Evolutionary conservation across 148 eudicot genomes (phyloP).

Genomic region (Rheum nobile): DNA sequence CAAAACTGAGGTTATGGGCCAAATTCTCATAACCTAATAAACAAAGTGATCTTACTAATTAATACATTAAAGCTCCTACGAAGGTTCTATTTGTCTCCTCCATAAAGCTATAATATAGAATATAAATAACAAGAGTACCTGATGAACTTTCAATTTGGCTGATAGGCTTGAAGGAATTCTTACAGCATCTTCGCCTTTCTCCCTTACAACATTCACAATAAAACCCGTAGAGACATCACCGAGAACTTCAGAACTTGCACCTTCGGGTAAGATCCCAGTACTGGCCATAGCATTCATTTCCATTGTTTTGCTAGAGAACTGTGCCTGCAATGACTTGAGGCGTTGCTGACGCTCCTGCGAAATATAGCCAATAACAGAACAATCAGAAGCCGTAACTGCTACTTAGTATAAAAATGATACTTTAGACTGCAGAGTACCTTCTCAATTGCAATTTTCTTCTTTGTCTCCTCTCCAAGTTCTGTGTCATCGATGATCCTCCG

Average conservation of each 20-base stretch:
- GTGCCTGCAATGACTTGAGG: conserved; percentile 75
- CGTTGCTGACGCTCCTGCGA: conserved; percentile 91
- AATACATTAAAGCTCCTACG: not conserved
- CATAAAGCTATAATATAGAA: not conserved
- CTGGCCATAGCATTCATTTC: conserved; percentile 28
- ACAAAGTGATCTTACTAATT: not conserved
- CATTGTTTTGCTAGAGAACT: conserved; percentile 47
- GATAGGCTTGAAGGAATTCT: conserved; percentile 94
- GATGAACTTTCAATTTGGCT: conserved; percentile 69
- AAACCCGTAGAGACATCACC: conserved; percentile 74
- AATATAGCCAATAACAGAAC: conserved; percentile 6
- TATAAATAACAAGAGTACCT: conserved; percentile 29
- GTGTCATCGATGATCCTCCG: conserved; percentile 93
- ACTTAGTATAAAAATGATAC: not conserved
- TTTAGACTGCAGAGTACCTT: conserved; percentile 40
- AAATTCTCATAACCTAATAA: not conserved
- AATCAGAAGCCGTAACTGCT: not conserved
- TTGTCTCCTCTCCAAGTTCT: conserved; percentile 96
- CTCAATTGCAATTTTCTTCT: conserved; percentile 90
- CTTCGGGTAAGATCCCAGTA: conserved; percentile 44
- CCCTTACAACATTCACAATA: conserved; percentile 90
- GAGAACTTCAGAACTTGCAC: conserved; percentile 55
- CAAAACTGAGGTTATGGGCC: not conserved
- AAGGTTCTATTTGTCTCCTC: not conserved
- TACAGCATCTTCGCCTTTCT: conserved; percentile 82